Percentiles rank a stretch among this genome's conserved stretches.
Conservation (phyloP, 352 stramenopile genomes). For the Phytophthora parvispora region DNA sequence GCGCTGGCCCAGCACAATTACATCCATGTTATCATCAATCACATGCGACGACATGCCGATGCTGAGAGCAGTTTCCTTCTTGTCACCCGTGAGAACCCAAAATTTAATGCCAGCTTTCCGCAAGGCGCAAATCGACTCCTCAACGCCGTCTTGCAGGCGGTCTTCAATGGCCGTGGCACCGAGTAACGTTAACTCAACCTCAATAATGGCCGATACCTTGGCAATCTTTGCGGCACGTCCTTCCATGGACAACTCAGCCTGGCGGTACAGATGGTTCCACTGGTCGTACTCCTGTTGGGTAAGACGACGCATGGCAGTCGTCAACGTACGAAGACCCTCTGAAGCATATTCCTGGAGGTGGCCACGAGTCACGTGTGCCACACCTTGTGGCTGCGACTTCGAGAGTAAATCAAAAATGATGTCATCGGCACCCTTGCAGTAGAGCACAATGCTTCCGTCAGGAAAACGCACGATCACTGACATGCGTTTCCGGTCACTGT, state of each 20-base stretch:
- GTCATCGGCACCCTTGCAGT: constrained; percentile 89
- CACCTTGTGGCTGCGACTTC: constrained; percentile 76
- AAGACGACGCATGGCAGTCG: constrained; percentile 77
- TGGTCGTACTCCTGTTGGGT: constrained; percentile 77
- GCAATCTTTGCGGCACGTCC: constrained; percentile 80
- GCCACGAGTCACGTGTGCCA: constrained; percentile 81
- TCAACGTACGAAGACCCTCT: constrained; percentile 81
- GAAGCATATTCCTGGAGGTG: constrained; percentile 89
- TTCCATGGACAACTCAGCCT: constrained; percentile 84
- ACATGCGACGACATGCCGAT: constrained; percentile 93
- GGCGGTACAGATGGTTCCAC: constrained; percentile 77
- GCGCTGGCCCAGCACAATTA: constrained; percentile 86
- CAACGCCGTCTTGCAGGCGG: constrained; percentile 93
- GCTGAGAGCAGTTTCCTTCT: constrained; percentile 90
- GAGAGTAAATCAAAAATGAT: constrained; percentile 82
- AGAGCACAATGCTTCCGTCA: constrained; percentile 77
- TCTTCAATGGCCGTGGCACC: constrained; percentile 96
- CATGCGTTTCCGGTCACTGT: constrained; percentile 99
- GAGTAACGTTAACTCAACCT: constrained; percentile 89
- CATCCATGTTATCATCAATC: constrained; percentile 93
- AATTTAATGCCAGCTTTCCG: constrained; percentile 96
- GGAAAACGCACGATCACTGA: constrained; percentile 95
- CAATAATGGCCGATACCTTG: constrained; percentile 82
- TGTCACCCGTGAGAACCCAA: constrained; percentile 96
- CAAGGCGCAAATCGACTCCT: constrained; percentile 94